phyloP scores from a whole-genome alignment of 1,284 basidiomycete genomes.

The Tetrapyrgos nigripes region DNA sequence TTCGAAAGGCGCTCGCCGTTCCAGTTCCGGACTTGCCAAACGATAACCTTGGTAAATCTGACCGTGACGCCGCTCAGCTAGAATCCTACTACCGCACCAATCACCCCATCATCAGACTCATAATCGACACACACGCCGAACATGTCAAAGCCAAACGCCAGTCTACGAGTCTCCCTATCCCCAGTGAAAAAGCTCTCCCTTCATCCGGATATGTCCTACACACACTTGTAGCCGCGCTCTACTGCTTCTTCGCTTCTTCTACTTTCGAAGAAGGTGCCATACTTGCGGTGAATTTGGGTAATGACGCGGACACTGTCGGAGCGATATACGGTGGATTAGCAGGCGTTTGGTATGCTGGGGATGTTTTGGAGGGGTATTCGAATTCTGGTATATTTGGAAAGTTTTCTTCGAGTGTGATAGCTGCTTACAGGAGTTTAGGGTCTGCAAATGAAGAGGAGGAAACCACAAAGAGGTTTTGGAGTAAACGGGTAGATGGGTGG shows the following conservation, averaged over 20 bases:
- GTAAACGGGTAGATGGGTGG: slow-evolving; percentile 42
- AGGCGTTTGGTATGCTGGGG: slow-evolving; percentile 44
- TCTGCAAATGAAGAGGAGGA: slow-evolving; percentile 5
- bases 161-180: slow-evolving; percentile 28
- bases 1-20: slow-evolving; percentile 37
- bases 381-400: too few species aligned
- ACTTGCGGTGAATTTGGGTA: slow-evolving; percentile 48
- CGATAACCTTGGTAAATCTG: slow-evolving; percentile 16
- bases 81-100: slow-evolving; percentile 39
- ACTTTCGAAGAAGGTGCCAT: slow-evolving; percentile 49
- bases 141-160: slow-evolving; percentile 2
- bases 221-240: slow-evolving; percentile 45
- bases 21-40: slow-evolving; percentile 18
- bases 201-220: slow-evolving; percentile 47
- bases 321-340: slow-evolving; percentile 50
- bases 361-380: too few species aligned
- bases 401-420: too few species aligned
- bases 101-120: slow-evolving; percentile 42
- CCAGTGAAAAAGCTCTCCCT: slow-evolving; percentile 33
- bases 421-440: too few species aligned
- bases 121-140: slow-evolving; percentile 25
- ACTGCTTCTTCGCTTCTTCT: slow-evolving; percentile 48
- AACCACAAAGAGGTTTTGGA: slow-evolving; percentile 40
- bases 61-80: slow-evolving; percentile 22
- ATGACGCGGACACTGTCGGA: slow-evolving; percentile 50